Conservation (phyloP, 306 rosid species). For the Ochetophila trinervis region DNA sequence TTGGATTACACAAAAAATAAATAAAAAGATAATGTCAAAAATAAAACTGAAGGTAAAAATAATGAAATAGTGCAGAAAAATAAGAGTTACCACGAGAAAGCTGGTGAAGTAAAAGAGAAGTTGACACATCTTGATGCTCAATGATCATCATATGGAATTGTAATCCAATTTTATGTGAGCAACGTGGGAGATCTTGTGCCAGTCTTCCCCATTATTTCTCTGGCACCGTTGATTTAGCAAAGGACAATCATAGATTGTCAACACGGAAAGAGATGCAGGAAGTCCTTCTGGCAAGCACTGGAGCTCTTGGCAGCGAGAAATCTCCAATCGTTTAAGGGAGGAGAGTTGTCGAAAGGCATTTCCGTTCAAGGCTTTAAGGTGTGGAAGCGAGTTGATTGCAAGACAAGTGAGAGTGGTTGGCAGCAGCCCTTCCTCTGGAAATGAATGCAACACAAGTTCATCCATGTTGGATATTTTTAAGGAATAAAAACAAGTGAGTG, state of each 20-base stretch:
- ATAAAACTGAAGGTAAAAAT: too few species aligned
- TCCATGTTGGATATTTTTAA: neutral
- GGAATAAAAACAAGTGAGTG: fast-evolving
- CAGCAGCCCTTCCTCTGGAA: constrained; percentile 22
- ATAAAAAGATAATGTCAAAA: too few species aligned
- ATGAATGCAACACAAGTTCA: constrained; percentile 3
- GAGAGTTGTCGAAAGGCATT: constrained; percentile 22
- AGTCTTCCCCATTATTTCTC: constrained; percentile 25
- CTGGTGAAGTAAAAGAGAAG: too few species aligned
- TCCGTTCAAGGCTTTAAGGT: constrained; percentile 13
- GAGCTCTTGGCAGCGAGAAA: neutral
- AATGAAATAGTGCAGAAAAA: too few species aligned
- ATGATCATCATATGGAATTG: too few species aligned
- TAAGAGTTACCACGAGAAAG: too few species aligned
- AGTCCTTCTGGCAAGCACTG: constrained; percentile 26
- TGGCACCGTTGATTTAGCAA: constrained; percentile 1
- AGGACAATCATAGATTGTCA: fast-evolving
- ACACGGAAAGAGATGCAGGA: constrained; percentile 6
- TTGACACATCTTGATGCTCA: too few species aligned
- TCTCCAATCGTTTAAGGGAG: neutral
- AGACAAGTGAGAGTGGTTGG: constrained; percentile 4
- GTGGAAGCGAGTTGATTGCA: fast-evolving
- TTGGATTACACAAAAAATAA: too few species aligned
- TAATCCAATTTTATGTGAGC: neutral
- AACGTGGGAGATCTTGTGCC: constrained; percentile 31